Evolutionary conservation across 108 stramenopile species (phyloP), one percentile per base, ranked within the genome.

Genomic region (Epithemia pelagica): DNA sequence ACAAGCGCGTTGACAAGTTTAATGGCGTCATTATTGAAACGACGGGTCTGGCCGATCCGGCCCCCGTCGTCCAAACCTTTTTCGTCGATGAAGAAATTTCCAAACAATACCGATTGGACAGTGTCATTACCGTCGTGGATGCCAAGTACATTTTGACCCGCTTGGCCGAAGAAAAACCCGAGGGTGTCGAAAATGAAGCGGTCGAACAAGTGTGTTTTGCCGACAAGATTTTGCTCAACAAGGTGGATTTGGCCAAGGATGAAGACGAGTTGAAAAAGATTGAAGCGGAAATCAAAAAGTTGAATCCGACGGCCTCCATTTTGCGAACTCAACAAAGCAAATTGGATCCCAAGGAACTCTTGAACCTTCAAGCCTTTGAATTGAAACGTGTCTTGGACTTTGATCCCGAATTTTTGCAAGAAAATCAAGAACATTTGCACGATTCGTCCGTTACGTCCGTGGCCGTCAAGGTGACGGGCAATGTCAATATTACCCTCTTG

Each of bases 11-110:
- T 26, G 76, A 77, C 7, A 52, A 71, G 37, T 92, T 99, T 68
- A 89, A 99, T 68, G 91, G 82, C 15, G 75, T 99, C 68, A 83
- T 99, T 54, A 93, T 99, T 55, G 97, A 99, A 69, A 98, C 97
- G 15, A 97, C 96, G 0, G 98, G 98, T n/a, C 69, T 99, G 15
- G 96, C 96, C 1, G 96, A 98, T 74, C 95, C 96, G 2, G 76
- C 74, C 24, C 74, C 76, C 0, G 94, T 99, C 18, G 82, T 86
- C 31, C 95, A 96, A 57, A 96, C 96, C 10, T 97, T 99, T 63
- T 97, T 97, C 69, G 76, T 95, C n/a, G 95, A 97, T 72, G 92
- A 96, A 30, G 88, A 86, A 7, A 66, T 94, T 52, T 61, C 71
- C 22, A 68, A 73, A 26, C 70, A 77, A 69, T 92, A 90, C 65